A percentile compares a stretch with the other conserved stretches of the same genome.
phyloP scores from a whole-genome alignment of 1,284 basidiomycete species.

The Phylloboletellus chloephorus region DNA sequence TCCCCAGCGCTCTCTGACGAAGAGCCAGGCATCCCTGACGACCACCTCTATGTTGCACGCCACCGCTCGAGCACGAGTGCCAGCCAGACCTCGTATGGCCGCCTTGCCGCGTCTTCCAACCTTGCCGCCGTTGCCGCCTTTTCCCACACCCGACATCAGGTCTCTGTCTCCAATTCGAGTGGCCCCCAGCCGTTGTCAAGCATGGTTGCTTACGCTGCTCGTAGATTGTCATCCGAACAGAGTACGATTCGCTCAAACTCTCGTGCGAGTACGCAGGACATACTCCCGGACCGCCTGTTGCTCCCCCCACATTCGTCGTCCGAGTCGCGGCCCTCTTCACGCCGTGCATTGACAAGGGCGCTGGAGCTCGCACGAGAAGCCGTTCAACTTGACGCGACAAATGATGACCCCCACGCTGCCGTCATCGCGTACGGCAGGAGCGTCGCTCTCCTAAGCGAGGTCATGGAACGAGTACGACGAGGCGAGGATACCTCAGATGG shows the following conservation, averaged over 20 bases:
- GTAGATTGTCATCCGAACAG: conserved; percentile 43
- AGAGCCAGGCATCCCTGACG: conserved; percentile 17
- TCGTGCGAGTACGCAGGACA: conserved; percentile 34
- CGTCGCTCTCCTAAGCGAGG: conserved; percentile 75
- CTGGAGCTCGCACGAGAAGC: conserved; percentile 80
- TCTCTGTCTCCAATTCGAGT: conserved; percentile 27
- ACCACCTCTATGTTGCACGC: conserved; percentile 19
- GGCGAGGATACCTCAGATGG: conserved; percentile 72
- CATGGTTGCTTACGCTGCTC: conserved; percentile 33
- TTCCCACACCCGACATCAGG: conserved; percentile 47
- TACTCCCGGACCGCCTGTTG: conserved; percentile 39
- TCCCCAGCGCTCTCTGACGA: conserved; percentile 24
- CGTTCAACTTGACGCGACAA: conserved; percentile 73
- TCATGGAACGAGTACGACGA: conserved; percentile 79
- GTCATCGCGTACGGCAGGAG: conserved; percentile 78
- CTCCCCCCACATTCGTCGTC: conserved; percentile 38
- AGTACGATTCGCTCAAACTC: conserved; percentile 42
- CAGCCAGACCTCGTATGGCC: conserved; percentile 37
- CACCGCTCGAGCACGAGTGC: conserved; percentile 30
- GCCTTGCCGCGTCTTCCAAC: conserved; percentile 50
- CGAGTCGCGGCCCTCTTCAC: conserved; percentile 57
- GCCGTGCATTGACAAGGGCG: conserved; percentile 70
- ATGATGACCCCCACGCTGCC: conserved; percentile 76
- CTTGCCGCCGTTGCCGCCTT: conserved; percentile 56
- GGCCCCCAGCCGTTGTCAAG: conserved; percentile 25